phyloP scores from a whole-genome alignment of 345 rosid species.

The Bretschneidera sinensis region DNA sequence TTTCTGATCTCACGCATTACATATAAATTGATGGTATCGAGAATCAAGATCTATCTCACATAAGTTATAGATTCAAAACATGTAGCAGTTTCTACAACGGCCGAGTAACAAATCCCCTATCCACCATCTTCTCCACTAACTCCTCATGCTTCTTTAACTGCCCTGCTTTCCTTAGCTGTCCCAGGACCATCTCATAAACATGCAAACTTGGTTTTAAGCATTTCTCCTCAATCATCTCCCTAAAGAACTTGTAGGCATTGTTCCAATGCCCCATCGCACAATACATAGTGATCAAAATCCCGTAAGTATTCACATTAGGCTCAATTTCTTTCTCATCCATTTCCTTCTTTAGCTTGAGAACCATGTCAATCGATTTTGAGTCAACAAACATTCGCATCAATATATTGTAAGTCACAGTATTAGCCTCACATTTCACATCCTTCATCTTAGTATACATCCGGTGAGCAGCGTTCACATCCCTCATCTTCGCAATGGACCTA shows the following conservation, averaged over 20 bases:
- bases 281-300: conserved; percentile 72
- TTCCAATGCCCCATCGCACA: conserved; percentile 98
- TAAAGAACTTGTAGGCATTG: conserved; percentile 72
- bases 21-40: no score
- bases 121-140: conserved; percentile 83
- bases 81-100: conserved; percentile 29
- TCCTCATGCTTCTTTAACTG: conserved; percentile 92
- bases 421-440: conserved; percentile 53
- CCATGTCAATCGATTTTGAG: conserved; percentile 80
- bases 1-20: no score
- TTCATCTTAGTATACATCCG: conserved; percentile 71
- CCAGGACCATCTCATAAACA: conserved; percentile 66
- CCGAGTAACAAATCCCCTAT: conserved; percentile 51
- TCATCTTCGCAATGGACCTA: conserved; percentile 58
- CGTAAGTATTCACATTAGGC: conserved; percentile 82
- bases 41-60: no score
- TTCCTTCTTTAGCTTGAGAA: conserved; percentile 83
- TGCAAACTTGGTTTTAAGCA: conserved; percentile 63
- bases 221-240: conserved; percentile 87
- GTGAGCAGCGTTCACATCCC: conserved; percentile 82
- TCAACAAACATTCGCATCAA: conserved; percentile 77
- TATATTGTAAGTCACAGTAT: conserved; percentile 67
- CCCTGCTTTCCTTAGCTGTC: conserved; percentile 66
- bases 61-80: neutral
- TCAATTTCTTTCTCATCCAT: conserved; percentile 82